Evolutionary conservation across 176 grass and related monocot species (phyloP).

Genomic region (Tillandsia fasciculata): DNA sequence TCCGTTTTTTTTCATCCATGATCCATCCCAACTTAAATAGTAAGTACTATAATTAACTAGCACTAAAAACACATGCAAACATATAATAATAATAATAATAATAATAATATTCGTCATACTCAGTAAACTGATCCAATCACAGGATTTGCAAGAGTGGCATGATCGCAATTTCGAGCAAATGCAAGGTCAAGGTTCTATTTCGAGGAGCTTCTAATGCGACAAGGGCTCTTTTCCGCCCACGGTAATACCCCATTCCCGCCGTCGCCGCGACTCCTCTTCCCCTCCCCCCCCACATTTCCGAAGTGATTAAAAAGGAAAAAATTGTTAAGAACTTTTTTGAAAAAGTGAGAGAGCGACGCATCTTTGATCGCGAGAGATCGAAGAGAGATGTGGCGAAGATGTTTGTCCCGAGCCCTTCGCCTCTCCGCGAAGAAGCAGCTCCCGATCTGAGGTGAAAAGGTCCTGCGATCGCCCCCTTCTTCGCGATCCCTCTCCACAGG

Average conservation of each 20-base stretch:
- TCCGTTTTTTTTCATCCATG: too few relatives aligned
- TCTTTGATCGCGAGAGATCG: not conserved
- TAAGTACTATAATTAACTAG: too few relatives aligned
- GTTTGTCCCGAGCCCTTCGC: constrained; percentile 46
- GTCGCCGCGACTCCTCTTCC: not conserved
- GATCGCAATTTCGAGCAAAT: not conserved
- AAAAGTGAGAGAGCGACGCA: not conserved
- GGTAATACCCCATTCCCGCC: not conserved
- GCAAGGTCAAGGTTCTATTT: not conserved
- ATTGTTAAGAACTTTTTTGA: not conserved
- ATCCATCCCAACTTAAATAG: too few relatives aligned
- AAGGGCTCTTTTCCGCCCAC: not conserved
- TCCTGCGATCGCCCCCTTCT: constrained; percentile 28
- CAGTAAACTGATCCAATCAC: not conserved
- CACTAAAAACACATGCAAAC: too few relatives aligned
- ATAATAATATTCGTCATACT: too few relatives aligned
- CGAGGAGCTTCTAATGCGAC: not conserved
- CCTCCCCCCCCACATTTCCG: not conserved
- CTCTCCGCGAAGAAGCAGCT: constrained; percentile 3
- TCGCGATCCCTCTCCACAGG: constrained; percentile 24
- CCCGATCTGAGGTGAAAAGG: constrained; percentile 40
- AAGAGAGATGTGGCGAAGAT: constrained; percentile 73
- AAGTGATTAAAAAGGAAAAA: not conserved
- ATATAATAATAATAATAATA: too few relatives aligned
- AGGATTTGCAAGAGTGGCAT: not conserved